Evolutionary conservation across 768 basidiomycete species (phyloP), one percentile per base, ranked within the genome.

Genomic region (Candolleomyces aberdarensis): DNA sequence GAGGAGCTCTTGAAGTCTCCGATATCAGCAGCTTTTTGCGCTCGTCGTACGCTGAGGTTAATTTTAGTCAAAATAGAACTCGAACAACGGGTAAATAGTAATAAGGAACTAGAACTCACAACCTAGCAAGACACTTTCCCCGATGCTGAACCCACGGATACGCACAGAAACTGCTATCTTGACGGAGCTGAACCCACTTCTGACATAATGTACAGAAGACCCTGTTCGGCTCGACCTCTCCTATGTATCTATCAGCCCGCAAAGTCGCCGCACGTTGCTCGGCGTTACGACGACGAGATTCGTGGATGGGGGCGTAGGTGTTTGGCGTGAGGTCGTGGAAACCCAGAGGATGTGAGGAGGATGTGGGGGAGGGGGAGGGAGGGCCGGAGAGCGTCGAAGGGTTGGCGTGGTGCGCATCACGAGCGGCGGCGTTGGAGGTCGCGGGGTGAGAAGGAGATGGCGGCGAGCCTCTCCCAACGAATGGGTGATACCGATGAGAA

Each of bases 81-180:
- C 5, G 47, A 31, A 56, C 31, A 47, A 54, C 56, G 47, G 55
- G 62, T 29, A 54, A 43, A 39, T 17, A 26, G 19, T 11, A 41
- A 22, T 9, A 39, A 50, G 3, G 31, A 46, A 41, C 0, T 20
- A 57, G 14, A 1, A 84, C 85, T 69, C 70, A 91, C 89, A 85
- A 80, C 67, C 88, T 74, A n/a, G 84, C 82, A 49, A 89, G 70
- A 75, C 91, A 92, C 71, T 91, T 92, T 26, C 79, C 82, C 19
- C 88, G 82, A 71, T 92, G 91, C 73, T 89, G 88, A 60, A 85
- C 69, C 91, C 90, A 92, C 43, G 91, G 90, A 69, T 91, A 90
- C 56, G 90, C 87, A 64, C 90, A 92, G 70, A 87, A 92, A 10
- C 84, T 83, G 62, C 84, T 85, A 65, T 92, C 90, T 69, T 91